Evolutionary conservation across 441 rosid species (phyloP), one percentile per base, ranked within the genome.

Genomic region (Melastoma candidum): DNA sequence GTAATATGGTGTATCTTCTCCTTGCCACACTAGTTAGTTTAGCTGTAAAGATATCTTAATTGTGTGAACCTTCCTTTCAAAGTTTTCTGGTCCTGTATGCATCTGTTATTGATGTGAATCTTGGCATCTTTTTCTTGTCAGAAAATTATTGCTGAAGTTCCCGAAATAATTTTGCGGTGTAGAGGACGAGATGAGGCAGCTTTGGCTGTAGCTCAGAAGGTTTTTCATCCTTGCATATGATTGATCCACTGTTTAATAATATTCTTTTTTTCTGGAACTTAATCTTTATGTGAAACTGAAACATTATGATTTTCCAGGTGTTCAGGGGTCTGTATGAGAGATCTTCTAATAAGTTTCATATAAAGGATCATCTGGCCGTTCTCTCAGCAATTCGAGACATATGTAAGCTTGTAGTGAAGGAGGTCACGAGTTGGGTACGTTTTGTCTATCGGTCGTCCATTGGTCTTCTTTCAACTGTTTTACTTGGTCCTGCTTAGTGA

Each of bases 371-470:
- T 74, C 83, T 94, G 54, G 92, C 86, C 45, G 83, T 94, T 69
- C 80, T 94, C 64, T 90, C 82, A 54, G 94, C 94, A 49, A 76
- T 94, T 69, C 90, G 96, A 67, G 99, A 90, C 76, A 95, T 94
- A 56, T 87, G 92, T 84, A 90, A 87, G 80, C 94, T 81, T 58
- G 94, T 86, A 8, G 87, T 87, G 14, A 94, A 87, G 74, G 95
- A 90, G 82, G 95, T 94, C 63, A 94, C 97, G 51, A 82, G 92
- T 59, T 90, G 97, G 99, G 99, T 94, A 90, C 65, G 87, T 27
- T 10, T 54, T 46, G 43, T 41, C 44, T 39, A 2, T 63, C 13
- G 12, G 32, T 2, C 9, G 26, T 46, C 12, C 49, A 44, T 11
- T 57, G 11, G 29, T 50, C 56, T 13, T 54, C 11, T 54, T 11